phyloP scores from a whole-genome alignment of 2,329 filamentous ascomycete species.

The Diplodia corticola region DNA sequence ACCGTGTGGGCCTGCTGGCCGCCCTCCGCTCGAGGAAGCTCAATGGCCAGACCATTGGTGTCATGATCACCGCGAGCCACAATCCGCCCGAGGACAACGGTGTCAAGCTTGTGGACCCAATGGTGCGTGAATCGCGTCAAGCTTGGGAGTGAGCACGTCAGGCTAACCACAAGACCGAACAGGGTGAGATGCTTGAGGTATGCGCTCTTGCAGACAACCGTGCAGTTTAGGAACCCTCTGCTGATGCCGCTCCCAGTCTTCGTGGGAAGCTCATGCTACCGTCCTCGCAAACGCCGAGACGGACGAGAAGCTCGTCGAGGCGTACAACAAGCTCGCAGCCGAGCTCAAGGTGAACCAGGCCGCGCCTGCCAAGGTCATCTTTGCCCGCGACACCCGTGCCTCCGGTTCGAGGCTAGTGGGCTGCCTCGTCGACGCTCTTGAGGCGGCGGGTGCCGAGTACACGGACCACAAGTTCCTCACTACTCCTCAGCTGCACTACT shows the following conservation, averaged over 20 bases:
- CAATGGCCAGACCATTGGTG: conserved; percentile 85
- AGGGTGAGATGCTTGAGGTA: conserved; percentile 95
- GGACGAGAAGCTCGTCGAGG: conserved; percentile 70
- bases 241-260: conserved; percentile 51
- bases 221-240: neutral
- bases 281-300: conserved; percentile 80
- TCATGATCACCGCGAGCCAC: conserved; percentile 71
- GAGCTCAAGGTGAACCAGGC: conserved; percentile 73
- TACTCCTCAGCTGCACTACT: conserved; percentile 96
- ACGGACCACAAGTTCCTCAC: conserved; percentile 89
- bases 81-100: conserved; percentile 66
- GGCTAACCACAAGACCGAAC: conserved; percentile 27
- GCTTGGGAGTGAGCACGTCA: neutral
- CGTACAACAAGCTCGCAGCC: conserved; percentile 62
- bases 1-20: conserved; percentile 86
- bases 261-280: conserved; percentile 90
- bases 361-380: conserved; percentile 73
- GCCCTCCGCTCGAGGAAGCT: conserved; percentile 87
- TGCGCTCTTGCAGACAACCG: conserved; percentile 23
- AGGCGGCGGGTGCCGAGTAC: conserved; percentile 71
- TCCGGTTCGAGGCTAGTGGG: conserved; percentile 82
- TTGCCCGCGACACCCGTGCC: conserved; percentile 88
- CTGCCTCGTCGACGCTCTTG: conserved; percentile 76
- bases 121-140: conserved; percentile 53
- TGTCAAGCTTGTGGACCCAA: conserved; percentile 85